Evolutionary conservation across 495 filamentous ascomycete genomes (phyloP), one percentile per base, ranked within the genome.

Genomic region (Pseudotulostoma volvatum): DNA sequence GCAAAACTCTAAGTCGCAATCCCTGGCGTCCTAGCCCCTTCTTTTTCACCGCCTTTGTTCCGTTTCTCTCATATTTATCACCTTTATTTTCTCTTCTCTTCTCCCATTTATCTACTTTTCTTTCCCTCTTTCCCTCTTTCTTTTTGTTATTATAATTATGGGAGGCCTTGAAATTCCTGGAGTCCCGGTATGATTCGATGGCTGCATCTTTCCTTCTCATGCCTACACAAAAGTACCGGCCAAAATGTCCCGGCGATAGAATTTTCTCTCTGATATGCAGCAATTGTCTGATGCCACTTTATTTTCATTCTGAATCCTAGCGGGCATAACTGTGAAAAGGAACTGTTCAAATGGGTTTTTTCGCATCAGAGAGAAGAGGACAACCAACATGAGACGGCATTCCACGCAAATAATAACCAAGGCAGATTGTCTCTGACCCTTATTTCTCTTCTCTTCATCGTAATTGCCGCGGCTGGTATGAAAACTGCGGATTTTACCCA

Each of bases 161-260:
- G 52, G 54, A 49, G 43, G 50, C 52, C 49, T 49, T 40, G 40
- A 64, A 60, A 48, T 50, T 53, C 54, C 47, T 52, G 59, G 60
- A 59, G 59, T 62, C 52, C 55, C 50, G 59, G 44, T 53, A 51
- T 60, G 48, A 54, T 58, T 57, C 56, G 51, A 49, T 46, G 54
- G 52, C 46, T 61, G 54, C 55, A 46, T 59, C 46, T 51, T 41
- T 41, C 43, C 23, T 44, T 52, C 51, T 47, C 44, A 56, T 56
- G 51, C 53, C 55, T 56, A 49, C 48, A 11, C 23, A 28, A 28
- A 28, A 28, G 23, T 5, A 28, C 23, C 52, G 57, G 49, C 54
- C 41, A 42, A 54, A 47, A 41, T 41, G 54, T 45, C 52, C 43
- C 46, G 50, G 48, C 47, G 49, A 63, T 63, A 64, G 59, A 64